Base-by-base conservation (phyloP, 139 green algal genomes). In the Auxenochlorella pyrenoidosa region DNA sequence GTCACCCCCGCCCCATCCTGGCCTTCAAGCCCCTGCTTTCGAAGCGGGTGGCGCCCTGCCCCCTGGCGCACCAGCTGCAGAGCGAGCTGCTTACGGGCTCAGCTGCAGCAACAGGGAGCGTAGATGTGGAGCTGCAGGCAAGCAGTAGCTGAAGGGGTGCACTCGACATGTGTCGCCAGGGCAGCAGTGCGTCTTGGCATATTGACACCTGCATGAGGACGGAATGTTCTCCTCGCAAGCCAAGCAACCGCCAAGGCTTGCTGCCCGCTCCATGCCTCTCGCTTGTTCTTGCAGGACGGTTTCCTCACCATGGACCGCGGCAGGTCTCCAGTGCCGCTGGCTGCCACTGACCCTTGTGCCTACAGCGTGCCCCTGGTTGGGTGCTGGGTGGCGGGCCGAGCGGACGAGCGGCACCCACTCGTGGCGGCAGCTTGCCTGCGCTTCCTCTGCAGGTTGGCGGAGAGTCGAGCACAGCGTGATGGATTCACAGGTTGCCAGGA, bases 291-390 rank as follows among this genome's bases (percentile, higher is more conserved):
- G 43, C 82, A 88, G 87, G 86, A 79, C 63, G 87, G 87, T 28
- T 65, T 90, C 21, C 65, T 90, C 8, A 85, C 87, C 51, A 88
- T 90, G 87, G 87, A 90, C 47, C 87, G 83, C 22, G 87, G 82
- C 66, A 75, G 87, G 28, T 85, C 34, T 38, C 63, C 88, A 36
- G 82, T 90, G 44, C 87, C 82, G 12, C 63, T 90, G 47, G 72
- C 80, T 38, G 82, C 75, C 44, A 60, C 40, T 59, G 82, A 90
- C 21, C n/a, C 75, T 1, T 47, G 44, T 36, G 82, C 87, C 26
- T 86, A 86, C 44, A 66, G 32, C 24, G 38, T 78, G 28, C 87
- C 87, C 21, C 34, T 88, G 26, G 82, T 90, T 0, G 87, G 87
- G 21, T 54, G 87, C 36, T 90, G 87, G 87, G 75, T 88, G 38